Percentiles rank a stretch among this genome's conserved stretches.
Evolutionary conservation across 495 filamentous ascomycete species (phyloP).

Genomic region (Neurospora sublineolata): DNA sequence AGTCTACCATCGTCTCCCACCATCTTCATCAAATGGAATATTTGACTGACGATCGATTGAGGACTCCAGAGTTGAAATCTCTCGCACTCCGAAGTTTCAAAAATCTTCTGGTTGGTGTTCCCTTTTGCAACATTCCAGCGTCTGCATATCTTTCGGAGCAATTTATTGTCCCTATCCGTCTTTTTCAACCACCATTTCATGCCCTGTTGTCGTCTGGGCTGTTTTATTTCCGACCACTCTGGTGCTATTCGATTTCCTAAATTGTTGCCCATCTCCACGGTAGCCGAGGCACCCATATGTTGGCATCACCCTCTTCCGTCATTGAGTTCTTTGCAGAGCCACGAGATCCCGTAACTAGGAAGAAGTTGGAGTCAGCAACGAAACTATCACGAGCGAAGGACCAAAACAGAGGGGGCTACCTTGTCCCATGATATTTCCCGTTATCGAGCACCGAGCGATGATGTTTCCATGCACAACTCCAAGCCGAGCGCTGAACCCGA

Average conservation of each 20-base stretch:
- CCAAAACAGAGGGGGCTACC: not conserved
- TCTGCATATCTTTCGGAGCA: not conserved
- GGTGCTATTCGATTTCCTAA: not conserved
- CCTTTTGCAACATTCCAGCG: not conserved
- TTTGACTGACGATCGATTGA: not conserved
- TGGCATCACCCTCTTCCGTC: not conserved
- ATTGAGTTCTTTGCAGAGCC: not conserved
- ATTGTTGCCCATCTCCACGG: not conserved
- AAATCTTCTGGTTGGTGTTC: not conserved
- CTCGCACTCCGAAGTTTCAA: not conserved
- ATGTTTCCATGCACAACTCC: not conserved
- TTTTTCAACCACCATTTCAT: not conserved
- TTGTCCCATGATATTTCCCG: not conserved
- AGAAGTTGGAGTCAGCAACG: not conserved
- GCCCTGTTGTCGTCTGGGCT: not conserved
- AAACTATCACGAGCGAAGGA: not conserved
- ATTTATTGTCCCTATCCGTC: not conserved
- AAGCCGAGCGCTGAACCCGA: not conserved
- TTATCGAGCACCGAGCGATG: not conserved
- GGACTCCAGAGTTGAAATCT: not conserved
- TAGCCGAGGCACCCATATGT: not conserved
- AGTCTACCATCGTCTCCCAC: not conserved
- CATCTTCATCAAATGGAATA: not conserved
- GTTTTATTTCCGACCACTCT: not conserved
- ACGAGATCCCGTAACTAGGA: not conserved